Percentiles rank a stretch among this genome's conserved stretches.
Evolutionary conservation across 108 stramenopile species (phyloP).

Genomic region (Mayamaea pseudoterrestris): DNA sequence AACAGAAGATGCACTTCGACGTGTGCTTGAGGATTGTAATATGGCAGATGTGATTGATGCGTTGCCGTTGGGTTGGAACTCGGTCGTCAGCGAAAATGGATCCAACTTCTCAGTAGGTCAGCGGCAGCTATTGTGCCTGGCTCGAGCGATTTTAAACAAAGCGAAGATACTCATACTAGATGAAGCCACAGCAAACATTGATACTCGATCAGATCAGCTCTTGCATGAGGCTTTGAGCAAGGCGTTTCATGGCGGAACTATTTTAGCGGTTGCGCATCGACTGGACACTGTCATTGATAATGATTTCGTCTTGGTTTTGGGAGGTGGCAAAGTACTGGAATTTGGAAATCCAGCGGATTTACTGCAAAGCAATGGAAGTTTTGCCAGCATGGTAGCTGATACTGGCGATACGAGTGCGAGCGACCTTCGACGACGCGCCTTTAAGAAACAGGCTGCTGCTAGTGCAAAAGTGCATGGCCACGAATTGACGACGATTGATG

Average conservation of each 20-base stretch:
- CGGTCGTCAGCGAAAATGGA: slow-evolving; percentile 82
- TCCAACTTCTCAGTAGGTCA: slow-evolving; percentile 87
- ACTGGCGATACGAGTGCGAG: slow-evolving; percentile 22
- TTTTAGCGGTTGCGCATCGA: slow-evolving; percentile 91
- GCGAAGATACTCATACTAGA: slow-evolving; percentile 80
- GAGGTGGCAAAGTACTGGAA: slow-evolving; percentile 80
- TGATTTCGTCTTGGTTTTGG: slow-evolving; percentile 86
- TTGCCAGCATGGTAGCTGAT: slow-evolving; percentile 32
- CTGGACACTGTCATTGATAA: slow-evolving; percentile 86
- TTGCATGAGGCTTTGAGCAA: slow-evolving; percentile 73
- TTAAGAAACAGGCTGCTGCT: slow-evolving; percentile 2
- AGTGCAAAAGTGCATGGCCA: too few species aligned
- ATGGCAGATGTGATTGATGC: slow-evolving; percentile 50
- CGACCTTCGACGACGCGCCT: slow-evolving; percentile 17
- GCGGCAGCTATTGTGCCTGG: slow-evolving; percentile 89
- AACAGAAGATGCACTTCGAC: slow-evolving; percentile 36
- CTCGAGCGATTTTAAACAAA: slow-evolving; percentile 77
- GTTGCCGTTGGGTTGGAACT: slow-evolving; percentile 50
- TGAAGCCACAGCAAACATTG: slow-evolving; percentile 88
- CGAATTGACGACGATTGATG: too few species aligned
- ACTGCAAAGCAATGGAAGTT: slow-evolving; percentile 36
- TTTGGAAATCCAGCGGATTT: slow-evolving; percentile 77
- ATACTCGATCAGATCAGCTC: slow-evolving; percentile 68
- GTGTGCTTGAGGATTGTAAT: slow-evolving; percentile 42
- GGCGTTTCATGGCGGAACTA: slow-evolving; percentile 61